Base-by-base conservation (phyloP, 2,329 filamentous ascomycete species). In the Colletotrichum viniferum region DNA sequence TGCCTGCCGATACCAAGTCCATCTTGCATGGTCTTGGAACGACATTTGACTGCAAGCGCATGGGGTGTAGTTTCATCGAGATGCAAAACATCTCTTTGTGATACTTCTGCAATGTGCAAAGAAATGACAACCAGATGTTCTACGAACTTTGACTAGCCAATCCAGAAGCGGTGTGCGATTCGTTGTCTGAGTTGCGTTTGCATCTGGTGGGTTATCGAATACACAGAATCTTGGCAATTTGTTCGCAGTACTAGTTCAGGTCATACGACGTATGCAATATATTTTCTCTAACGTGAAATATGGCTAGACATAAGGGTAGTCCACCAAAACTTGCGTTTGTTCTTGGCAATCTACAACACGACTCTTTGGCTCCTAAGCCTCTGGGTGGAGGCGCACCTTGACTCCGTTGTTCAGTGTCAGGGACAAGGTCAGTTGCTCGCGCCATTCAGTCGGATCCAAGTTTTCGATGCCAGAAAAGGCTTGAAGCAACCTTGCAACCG, bases 401-500 rank as follows among this genome's bases (percentile, higher is more conserved):
- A 72, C 70, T 10, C 69, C 69, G 36, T 72, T 72, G 69, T 72
- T 68, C 28, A 72, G 16, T 21, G 70, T 72, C 63, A 72, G 36
- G 70, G 70, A 72, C 30, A 72, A 48, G 63, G 70, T 72, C n/a
- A 72, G 63, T 68, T 72, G 70, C 70, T 72, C 70, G 55, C 70
- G 70, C 70, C 70, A 72, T 24, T 62, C 55, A 16, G 63, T 28
- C 55, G 70, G 63, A 16, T 72, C 70, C 55, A 72, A 48, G 36
- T 60, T 72, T 34, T 74, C 61, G 24, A 74, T 71, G 7, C 48
- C 28, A 6, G 48, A 65, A 28, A 65, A 74, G 26, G 66, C 61
- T 61, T 84, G 83, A 7, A 84, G 61, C 14, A 85, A 70, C 38
- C 83, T 78, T 5, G 82, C 79, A 21, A 79, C 81, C 4, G 65